A percentile compares a stretch with the other conserved stretches of the same genome.
These are phyloP conservation scores for Castanea sativa DNA, from an alignment of 306 rosid genomes.

Conservation along the genomic window DNA sequence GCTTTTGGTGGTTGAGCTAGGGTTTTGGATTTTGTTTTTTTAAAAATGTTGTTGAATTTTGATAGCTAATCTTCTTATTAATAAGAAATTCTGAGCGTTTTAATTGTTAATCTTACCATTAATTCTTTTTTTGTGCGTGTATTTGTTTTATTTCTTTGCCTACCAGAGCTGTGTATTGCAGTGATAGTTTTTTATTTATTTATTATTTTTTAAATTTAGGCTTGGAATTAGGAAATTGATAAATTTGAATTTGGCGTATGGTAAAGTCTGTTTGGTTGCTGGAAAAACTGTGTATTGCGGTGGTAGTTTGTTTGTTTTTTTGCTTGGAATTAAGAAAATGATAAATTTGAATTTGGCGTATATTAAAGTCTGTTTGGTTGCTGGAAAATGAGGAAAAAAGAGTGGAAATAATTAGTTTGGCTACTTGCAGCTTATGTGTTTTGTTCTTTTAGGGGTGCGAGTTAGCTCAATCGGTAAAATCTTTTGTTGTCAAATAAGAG, in stretches of 20 bases:
- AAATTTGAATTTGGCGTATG: background rate
- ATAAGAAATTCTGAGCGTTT: background rate
- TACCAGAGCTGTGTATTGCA: no score
- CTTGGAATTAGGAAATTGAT: background rate
- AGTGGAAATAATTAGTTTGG: background rate
- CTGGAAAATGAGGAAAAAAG: conserved; percentile 7
- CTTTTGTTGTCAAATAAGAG: no score
- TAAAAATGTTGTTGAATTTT: conserved; percentile 25
- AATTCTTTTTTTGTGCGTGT: background rate
- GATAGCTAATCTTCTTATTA: conserved; percentile 2
- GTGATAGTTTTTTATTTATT: background rate
- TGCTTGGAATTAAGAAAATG: background rate
- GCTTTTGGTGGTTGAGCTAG: conserved; percentile 12
- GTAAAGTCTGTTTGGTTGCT: background rate
- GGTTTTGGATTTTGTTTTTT: conserved; percentile 16
- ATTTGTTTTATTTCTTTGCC: background rate
- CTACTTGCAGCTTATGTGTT: background rate
- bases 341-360: background rate
- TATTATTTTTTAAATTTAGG: background rate
- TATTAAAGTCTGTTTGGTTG: background rate
- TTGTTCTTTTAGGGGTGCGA: background rate
- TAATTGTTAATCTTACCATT: background rate
- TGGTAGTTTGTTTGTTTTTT: background rate
- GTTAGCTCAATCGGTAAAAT: no score
- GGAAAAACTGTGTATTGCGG: background rate